phyloP scores from a whole-genome alignment of 352 stramenopile genomes.

The Salisapilia sapeloensis region DNA sequence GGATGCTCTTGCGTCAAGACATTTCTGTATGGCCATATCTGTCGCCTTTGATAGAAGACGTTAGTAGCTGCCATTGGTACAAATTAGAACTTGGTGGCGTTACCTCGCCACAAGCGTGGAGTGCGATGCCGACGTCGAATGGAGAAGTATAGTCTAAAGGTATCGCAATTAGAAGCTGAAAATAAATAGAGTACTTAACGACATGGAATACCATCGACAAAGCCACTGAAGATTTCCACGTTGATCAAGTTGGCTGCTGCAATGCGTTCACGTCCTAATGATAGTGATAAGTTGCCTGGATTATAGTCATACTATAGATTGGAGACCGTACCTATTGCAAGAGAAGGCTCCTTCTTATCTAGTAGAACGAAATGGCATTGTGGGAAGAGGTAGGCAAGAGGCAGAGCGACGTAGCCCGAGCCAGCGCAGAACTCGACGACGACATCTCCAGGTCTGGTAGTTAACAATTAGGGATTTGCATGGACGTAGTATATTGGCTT shows the following conservation, averaged over 20 bases:
- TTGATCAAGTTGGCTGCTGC: constrained; percentile 35
- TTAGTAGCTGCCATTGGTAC: neutral
- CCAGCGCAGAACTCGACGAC: constrained; percentile 74
- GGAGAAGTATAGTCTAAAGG: constrained; percentile 21
- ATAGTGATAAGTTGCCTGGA: neutral
- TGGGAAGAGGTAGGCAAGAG: constrained; percentile 52
- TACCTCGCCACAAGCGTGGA: constrained; percentile 63
- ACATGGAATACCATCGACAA: constrained; percentile 31
- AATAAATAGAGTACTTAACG: neutral
- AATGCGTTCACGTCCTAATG: constrained; percentile 49
- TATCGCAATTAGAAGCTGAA: neutral
- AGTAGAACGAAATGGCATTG: constrained; percentile 61
- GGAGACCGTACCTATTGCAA: constrained; percentile 33
- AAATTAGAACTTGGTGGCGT: too few relatives aligned
- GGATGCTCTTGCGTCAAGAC: constrained; percentile 24
- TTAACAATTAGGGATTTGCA: neutral
- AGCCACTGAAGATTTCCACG: constrained; percentile 57
- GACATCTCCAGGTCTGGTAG: constrained; percentile 41
- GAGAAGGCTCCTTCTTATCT: constrained; percentile 61
- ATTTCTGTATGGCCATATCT: constrained; percentile 71
- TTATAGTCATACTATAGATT: neutral
- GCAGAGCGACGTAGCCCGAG: constrained; percentile 58
- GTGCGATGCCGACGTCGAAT: constrained; percentile 65
- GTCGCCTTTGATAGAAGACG: constrained; percentile 19
- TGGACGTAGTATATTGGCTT: too few relatives aligned